phyloP scores from a whole-genome alignment of 2,329 filamentous ascomycete species.

The Phaeosphaeriaceae sp. region DNA sequence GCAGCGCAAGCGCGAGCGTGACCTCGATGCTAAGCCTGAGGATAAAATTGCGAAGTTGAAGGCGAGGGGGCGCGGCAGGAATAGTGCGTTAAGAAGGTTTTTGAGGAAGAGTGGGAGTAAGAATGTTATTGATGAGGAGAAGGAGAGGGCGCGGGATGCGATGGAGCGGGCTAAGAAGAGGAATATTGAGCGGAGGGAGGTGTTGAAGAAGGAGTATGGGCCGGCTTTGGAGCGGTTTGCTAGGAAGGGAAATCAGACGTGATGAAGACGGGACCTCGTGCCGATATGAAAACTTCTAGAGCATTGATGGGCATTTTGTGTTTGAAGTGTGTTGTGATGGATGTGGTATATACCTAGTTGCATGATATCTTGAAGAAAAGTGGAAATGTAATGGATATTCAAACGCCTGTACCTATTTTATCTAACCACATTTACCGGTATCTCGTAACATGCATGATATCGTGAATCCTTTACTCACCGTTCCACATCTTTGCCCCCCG shows the following conservation, averaged over 20 bases:
- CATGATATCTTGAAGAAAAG: too few relatives aligned
- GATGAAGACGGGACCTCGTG: background rate
- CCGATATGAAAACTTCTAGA: background rate
- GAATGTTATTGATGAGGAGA: conserved; percentile 97
- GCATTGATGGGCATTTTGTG: conserved; percentile 3
- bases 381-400: too few relatives aligned
- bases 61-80: conserved; percentile 87
- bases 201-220: conserved; percentile 75
- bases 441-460: background rate
- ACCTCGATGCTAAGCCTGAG: conserved; percentile 74
- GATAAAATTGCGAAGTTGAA: conserved; percentile 66
- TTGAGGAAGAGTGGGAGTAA: conserved; percentile 88
- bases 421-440: conserved; percentile 1
- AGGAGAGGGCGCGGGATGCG: conserved; percentile 82
- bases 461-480: conserved; percentile 9
- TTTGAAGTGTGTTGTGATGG: background rate
- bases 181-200: conserved; percentile 47
- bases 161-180: conserved; percentile 72
- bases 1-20: conserved; percentile 76
- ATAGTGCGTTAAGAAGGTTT: conserved; percentile 85
- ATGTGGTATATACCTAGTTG: background rate
- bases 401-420: conserved; percentile 2
- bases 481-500: conserved; percentile 64
- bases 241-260: conserved; percentile 59
- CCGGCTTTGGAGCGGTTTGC: conserved; percentile 87